These are phyloP conservation scores for Ambrosiella beaveri DNA, from an alignment of 2,329 filamentous ascomycete species.

Conservation along the genomic window DNA sequence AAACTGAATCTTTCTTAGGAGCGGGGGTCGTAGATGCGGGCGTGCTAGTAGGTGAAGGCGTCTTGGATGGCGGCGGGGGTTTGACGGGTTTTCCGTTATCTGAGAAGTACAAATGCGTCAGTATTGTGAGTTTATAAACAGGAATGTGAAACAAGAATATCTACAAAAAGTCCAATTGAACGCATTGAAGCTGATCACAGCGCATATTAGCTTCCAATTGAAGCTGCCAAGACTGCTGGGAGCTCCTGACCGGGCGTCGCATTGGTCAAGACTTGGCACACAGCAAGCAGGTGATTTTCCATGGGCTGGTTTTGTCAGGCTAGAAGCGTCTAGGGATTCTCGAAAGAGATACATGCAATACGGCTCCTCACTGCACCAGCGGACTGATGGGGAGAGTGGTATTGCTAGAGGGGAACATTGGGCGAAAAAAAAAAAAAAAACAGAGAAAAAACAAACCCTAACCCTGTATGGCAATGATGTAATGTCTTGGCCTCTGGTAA, in stretches of 20 bases:
- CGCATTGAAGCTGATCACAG: not conserved
- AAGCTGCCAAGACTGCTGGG: not conserved
- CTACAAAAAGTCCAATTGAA: not conserved
- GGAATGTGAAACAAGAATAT: not conserved
- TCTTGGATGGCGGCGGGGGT: not conserved
- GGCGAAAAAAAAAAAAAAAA: too few relatives aligned
- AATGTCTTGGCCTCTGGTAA: not conserved
- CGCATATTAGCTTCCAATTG: not conserved
- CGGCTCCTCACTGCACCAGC: too few relatives aligned
- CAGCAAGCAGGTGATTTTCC: not conserved
- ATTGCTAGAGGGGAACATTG: too few relatives aligned
- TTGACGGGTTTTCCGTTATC: constrained; percentile 1
- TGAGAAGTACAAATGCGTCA: not conserved
- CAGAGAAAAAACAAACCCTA: not conserved
- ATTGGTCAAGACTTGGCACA: not conserved
- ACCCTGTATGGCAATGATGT: not conserved
- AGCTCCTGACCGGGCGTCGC: not conserved
- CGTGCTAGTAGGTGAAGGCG: not conserved
- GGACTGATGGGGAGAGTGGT: too few relatives aligned
- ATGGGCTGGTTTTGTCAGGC: not conserved
- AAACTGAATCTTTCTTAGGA: not conserved
- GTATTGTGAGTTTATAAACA: not conserved
- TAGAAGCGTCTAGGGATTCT: not conserved
- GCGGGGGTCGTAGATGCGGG: not conserved
- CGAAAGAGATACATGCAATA: not conserved